Base-by-base conservation (phyloP, 805 yeast species). In the Helenozyma baotianmanensis region DNA sequence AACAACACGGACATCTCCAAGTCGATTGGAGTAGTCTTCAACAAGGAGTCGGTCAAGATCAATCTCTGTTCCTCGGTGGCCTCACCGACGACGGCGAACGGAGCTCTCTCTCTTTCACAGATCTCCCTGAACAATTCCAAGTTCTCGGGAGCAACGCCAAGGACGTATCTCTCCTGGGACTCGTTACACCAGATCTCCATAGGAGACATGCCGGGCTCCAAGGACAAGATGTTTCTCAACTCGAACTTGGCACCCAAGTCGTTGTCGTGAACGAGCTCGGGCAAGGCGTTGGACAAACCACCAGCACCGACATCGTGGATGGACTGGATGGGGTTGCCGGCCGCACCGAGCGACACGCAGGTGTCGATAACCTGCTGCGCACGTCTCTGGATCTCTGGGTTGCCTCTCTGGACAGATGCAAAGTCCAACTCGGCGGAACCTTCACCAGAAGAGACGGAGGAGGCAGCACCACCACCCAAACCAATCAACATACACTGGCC, bases 141-240 rank as follows among this genome's bases (percentile, higher is more conserved):
- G 55, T 88, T 84, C 40, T 77, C 79, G 34, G 85, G 85, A 11
- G 87, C 74, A 42, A 92, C 95, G 45, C 96, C 97, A 50, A 92
- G 63, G 15, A 92, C 99, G 51, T 89, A 92, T 61, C 99, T 80
- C 63, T 92, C 99, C 67, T 92, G 99, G 2, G 97, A 92, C 65
- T 92, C 98, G 52, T 95, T 90, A 76, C 99, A 92, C 99, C 99
- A 92, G 44, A 92, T 87, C 68, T 92, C 98, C 95, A 92, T 86
- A 35, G 99, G 97, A 4, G 97, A 90, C 97, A 92, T 87, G 38
- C 97, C 95, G 30, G 96, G 95, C 61, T 92, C 99, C 45, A 88
- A 74, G 23, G 88, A 81, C 36, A 95, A 76, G 36, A 92, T 82
- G 35, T 89, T 83, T 63, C 99, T 79, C 45, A 92, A 72, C 61